Evolutionary conservation across 306 rosid species (phyloP).

Genomic region (Prunus salicina): DNA sequence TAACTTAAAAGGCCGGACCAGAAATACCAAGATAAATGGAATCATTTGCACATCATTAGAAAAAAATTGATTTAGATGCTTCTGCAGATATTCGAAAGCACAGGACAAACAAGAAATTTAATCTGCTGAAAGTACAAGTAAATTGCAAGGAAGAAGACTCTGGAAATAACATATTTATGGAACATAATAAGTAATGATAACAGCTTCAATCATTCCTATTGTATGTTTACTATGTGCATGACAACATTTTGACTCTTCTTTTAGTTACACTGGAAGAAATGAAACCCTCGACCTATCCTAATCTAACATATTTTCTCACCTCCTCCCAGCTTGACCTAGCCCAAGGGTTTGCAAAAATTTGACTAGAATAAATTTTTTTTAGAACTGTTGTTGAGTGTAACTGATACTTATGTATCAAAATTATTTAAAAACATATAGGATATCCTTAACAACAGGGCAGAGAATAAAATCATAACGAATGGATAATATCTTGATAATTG

Average conservation of each 20-base stretch:
- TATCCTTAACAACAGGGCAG: conserved; percentile 41
- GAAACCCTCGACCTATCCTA: not conserved
- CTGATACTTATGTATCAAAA: conserved; percentile 18
- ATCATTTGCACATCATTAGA: not conserved
- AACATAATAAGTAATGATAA: not conserved
- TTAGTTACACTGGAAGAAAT: not conserved
- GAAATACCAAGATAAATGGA: not conserved
- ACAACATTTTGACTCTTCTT: not conserved
- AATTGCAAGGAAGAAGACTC: not conserved
- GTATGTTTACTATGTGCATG: not conserved
- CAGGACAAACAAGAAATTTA: not conserved
- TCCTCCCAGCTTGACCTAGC: not conserved
- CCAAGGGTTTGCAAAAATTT: not conserved
- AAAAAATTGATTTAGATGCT: not conserved
- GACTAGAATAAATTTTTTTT: no score
- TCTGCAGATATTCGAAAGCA: not conserved
- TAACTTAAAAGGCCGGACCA: not conserved
- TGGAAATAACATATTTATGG: not conserved
- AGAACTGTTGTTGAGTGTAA: not conserved
- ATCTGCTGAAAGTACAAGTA: not conserved
- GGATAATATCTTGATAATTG: conserved; percentile 49
- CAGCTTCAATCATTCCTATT: conserved; percentile 10
- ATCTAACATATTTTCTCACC: not conserved
- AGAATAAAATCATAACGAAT: conserved; percentile 45
- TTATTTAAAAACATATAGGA: conserved; percentile 23